Evolutionary conservation across 1,139 yeast genomes (phyloP).

Genomic region (Chernovozyma sophiae-reginae): DNA sequence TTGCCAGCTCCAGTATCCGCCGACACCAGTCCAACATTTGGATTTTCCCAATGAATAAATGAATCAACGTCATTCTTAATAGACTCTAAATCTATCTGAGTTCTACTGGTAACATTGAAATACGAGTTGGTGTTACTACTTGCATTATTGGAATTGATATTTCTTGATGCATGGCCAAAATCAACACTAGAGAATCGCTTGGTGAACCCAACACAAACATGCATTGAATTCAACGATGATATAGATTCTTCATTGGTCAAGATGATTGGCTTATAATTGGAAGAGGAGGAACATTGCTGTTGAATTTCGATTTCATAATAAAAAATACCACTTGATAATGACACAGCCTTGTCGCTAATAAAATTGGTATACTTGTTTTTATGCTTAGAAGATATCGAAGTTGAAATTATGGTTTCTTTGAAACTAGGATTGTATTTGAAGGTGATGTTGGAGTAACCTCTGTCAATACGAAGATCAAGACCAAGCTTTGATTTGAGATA

Average conservation of each 20-base stretch:
- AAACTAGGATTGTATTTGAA: constrained; percentile 13
- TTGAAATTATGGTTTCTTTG: not conserved
- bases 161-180: constrained; percentile 12
- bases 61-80: constrained; percentile 24
- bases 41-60: constrained; percentile 7
- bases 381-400: constrained; percentile 4
- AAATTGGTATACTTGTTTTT: constrained; percentile 27
- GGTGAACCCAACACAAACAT: constrained; percentile 34
- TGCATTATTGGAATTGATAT: not conserved
- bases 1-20: not conserved
- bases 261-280: constrained; percentile 30
- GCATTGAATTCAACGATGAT: constrained; percentile 31
- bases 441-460: constrained; percentile 29
- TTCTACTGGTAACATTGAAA: constrained; percentile 4
- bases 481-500: constrained; percentile 20
- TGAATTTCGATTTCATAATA: constrained; percentile 37
- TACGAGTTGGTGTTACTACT: not conserved
- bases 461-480: constrained; percentile 20
- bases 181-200: constrained; percentile 21
- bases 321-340: constrained; percentile 29
- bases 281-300: constrained; percentile 28
- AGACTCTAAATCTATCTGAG: constrained; percentile 25
- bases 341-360: constrained; percentile 31
- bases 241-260: constrained; percentile 32
- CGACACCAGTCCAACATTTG: not conserved